Conservation (phyloP, 805 yeast species). For the Deakozyma indianensis region DNA sequence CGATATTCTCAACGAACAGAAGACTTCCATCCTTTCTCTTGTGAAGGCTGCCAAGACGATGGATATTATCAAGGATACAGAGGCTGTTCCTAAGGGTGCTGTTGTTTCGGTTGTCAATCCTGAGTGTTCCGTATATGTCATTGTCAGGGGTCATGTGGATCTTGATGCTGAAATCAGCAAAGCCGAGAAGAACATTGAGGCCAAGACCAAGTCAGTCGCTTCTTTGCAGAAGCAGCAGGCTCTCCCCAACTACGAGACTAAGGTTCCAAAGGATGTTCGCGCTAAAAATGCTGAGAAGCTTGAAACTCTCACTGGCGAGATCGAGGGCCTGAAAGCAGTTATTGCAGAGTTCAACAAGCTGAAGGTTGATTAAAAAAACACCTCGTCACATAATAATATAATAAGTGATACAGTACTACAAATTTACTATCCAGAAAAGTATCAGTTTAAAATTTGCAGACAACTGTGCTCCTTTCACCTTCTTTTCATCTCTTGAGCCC, state of each 20-base stretch:
- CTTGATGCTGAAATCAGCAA: slow-evolving; percentile 81
- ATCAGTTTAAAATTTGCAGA: no score
- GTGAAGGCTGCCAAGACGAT: slow-evolving; percentile 80
- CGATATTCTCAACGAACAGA: slow-evolving; percentile 51
- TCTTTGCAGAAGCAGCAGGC: slow-evolving; percentile 55
- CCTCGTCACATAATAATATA: background rate
- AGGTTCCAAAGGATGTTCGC: slow-evolving; percentile 73
- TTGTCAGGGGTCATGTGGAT: slow-evolving; percentile 91
- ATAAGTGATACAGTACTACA: no score
- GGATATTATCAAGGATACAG: slow-evolving; percentile 40
- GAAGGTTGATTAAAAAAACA: slow-evolving; percentile 29
- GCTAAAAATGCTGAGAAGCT: slow-evolving; percentile 56
- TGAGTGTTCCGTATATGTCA: slow-evolving; percentile 69
- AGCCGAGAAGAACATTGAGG: slow-evolving; percentile 61
- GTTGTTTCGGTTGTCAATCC: slow-evolving; percentile 74
- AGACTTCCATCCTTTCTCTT: slow-evolving; percentile 76
- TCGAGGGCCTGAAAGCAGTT: slow-evolving; percentile 78
- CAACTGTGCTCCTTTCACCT: no score
- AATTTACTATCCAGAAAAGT: no score
- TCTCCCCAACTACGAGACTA: slow-evolving; percentile 66
- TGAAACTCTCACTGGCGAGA: slow-evolving; percentile 68
- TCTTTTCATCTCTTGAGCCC: no score
- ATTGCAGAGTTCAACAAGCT: slow-evolving; percentile 72
- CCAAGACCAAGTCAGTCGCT: slow-evolving; percentile 43
- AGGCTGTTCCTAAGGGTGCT: slow-evolving; percentile 74